These are phyloP conservation scores for Magnusiomyces sp. DNA, from an alignment of 1,139 yeast species.

Conservation along the genomic window DNA sequence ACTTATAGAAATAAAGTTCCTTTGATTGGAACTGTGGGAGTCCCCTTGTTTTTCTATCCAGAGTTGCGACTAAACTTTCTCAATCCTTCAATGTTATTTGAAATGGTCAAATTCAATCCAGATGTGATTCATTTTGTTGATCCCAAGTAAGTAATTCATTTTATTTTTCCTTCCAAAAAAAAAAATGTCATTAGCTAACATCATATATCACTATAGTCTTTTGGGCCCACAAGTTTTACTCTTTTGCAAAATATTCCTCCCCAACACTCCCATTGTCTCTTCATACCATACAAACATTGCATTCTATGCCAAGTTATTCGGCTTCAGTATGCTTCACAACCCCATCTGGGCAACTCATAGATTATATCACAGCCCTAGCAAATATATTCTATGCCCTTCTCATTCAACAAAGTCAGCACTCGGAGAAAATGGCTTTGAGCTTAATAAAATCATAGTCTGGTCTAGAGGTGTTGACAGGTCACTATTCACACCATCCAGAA, in stretches of 20 bases:
- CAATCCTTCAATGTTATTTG: constrained; percentile 10
- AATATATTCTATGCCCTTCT: constrained; percentile 17
- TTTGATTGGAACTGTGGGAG: constrained; percentile 17
- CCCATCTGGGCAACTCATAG: constrained; percentile 19
- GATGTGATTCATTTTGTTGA: constrained; percentile 19
- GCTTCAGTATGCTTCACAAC: constrained; percentile 16
- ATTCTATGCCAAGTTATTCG: constrained; percentile 18
- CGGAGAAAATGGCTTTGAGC: constrained; percentile 15
- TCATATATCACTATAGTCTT: constrained; percentile 6
- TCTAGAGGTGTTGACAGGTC: constrained; percentile 18
- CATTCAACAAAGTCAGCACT: constrained; percentile 16
- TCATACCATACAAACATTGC: constrained; percentile 20
- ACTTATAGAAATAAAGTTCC: constrained; percentile 12
- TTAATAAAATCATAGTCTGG: constrained; percentile 15
- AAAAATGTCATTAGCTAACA: not conserved
- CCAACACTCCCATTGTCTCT: constrained; percentile 17
- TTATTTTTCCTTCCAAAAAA: not conserved
- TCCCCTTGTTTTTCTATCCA: constrained; percentile 19
- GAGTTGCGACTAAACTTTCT: constrained; percentile 19
- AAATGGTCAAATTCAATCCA: constrained; percentile 15
- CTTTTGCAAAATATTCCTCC: constrained; percentile 15
- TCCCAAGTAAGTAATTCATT: constrained; percentile 13
- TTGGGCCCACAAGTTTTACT: constrained; percentile 19
- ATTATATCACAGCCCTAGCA: constrained; percentile 17
- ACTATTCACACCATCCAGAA: constrained; percentile 13